A percentile compares a stretch with the other conserved stretches of the same genome.
Conservation (phyloP, 176 grass and related monocot species). For the Musa itinerans region DNA sequence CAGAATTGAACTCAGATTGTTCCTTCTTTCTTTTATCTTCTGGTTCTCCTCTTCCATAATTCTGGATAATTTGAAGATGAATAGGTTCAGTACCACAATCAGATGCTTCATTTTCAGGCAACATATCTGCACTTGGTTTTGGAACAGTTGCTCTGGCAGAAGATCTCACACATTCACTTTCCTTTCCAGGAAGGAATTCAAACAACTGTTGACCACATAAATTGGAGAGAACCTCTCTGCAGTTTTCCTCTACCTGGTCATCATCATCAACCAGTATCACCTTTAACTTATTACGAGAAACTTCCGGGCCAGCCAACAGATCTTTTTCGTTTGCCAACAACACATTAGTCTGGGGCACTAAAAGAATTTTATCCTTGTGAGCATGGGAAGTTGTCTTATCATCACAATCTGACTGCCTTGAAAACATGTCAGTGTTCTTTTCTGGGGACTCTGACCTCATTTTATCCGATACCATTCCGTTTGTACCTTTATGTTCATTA, state of each 20-base stretch:
- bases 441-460: constrained; percentile 1
- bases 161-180: background rate
- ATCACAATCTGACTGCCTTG: constrained; percentile 25
- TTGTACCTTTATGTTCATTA: constrained; percentile 3
- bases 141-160: background rate
- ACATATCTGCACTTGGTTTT: background rate
- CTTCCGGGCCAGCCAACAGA: background rate
- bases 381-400: constrained; percentile 31
- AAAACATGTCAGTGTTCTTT: background rate
- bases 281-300: background rate
- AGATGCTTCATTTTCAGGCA: constrained; percentile 13
- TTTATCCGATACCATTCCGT: background rate
- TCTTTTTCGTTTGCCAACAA: constrained; percentile 26
- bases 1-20: background rate
- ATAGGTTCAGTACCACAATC: background rate
- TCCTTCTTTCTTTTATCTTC: background rate
- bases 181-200: background rate
- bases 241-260: background rate
- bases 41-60: background rate
- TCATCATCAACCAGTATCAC: background rate
- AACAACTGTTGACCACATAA: background rate
- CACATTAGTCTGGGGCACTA: constrained; percentile 31
- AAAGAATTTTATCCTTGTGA: constrained; percentile 29
- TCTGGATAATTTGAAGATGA: background rate
- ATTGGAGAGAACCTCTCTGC: background rate